Base-by-base conservation (phyloP, 2,329 filamentous ascomycete species). In the Dothistroma septosporum region DNA sequence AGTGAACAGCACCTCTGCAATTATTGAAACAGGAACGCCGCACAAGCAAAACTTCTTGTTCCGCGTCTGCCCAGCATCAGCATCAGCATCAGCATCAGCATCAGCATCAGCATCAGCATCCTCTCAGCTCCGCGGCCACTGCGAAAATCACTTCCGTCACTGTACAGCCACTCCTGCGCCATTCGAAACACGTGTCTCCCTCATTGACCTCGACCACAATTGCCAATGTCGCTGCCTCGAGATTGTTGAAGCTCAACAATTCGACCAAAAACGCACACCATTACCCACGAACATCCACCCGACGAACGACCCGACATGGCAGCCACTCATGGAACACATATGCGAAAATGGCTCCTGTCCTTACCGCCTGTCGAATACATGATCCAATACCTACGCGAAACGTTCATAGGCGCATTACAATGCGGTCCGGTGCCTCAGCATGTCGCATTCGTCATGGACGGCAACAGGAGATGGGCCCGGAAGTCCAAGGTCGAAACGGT, bases 381-480 rank as follows among this genome's bases (percentile, higher is more conserved):
- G n/a, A 81, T 95, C 62, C 86, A 85, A 61, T 86, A 88, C 69
- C 77, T 96, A 21, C 87, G 91, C 65, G 90, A 96, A 74, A 80
- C 96, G 55, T 82, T 97, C 64, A 94, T 99, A 68, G 91, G 91
- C 58, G 89, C 92, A 54, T 79, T 97, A 57, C 88, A 88, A 72
- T 93, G 97, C 76, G 94, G 94, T 0, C 91, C 92, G 1, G 88
- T 99, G 58, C 94, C 94, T 10, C 87, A 91, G 72, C 94, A 99
- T 85, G 86, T 99, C 62, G 94, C 94, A n/a, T 99, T 99, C 73
- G 93, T 97, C 69, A 99, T 99, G 94, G 94, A 99, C 75, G 94
- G 94, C 59, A 99, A 99, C 77, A 82, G 94, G 70, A 88, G 94
- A 50, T 99, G 95, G 79, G 94, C 94, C 14, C 85, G 90, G 63